Percentiles rank a stretch among this genome's conserved stretches.
Evolutionary conservation across 2,329 filamentous ascomycete genomes (phyloP).

Genomic region (Aspergillus novofumigatus): DNA sequence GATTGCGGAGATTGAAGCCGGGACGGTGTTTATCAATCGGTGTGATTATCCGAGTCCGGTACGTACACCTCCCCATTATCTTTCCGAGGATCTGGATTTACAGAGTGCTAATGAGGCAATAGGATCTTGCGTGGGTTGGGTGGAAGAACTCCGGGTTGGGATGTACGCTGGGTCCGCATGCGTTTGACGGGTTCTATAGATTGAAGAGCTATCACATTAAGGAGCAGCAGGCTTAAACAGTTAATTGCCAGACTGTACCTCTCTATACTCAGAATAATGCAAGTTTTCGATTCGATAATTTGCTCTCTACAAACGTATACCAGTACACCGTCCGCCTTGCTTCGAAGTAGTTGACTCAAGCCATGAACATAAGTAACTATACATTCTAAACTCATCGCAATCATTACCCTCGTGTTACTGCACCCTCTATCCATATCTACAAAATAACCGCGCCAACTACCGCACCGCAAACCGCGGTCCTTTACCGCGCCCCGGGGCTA

Average conservation of each 20-base stretch:
- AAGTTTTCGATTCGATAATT: not conserved
- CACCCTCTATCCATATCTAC: not conserved
- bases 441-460: not conserved
- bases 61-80: conserved; percentile 38
- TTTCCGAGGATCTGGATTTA: too few relatives aligned
- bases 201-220: conserved; percentile 88
- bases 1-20: conserved; percentile 75
- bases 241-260: not conserved
- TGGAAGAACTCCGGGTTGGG: conserved; percentile 94
- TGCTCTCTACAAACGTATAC: not conserved
- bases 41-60: conserved; percentile 86
- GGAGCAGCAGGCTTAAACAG: conserved; percentile 9
- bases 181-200: conserved; percentile 89
- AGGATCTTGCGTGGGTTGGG: conserved; percentile 87
- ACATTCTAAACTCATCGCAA: too few relatives aligned
- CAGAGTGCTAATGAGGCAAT: not conserved
- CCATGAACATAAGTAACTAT: too few relatives aligned
- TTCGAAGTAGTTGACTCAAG: too few relatives aligned
- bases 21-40: conserved; percentile 89
- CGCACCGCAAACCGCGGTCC: not conserved
- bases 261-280: too few relatives aligned
- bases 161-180: conserved; percentile 77
- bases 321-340: too few relatives aligned
- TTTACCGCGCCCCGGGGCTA: not conserved
- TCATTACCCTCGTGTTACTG: too few relatives aligned